Conservation (phyloP, 176 grass and related monocot species). For the Rhynchospora tenuis region DNA sequence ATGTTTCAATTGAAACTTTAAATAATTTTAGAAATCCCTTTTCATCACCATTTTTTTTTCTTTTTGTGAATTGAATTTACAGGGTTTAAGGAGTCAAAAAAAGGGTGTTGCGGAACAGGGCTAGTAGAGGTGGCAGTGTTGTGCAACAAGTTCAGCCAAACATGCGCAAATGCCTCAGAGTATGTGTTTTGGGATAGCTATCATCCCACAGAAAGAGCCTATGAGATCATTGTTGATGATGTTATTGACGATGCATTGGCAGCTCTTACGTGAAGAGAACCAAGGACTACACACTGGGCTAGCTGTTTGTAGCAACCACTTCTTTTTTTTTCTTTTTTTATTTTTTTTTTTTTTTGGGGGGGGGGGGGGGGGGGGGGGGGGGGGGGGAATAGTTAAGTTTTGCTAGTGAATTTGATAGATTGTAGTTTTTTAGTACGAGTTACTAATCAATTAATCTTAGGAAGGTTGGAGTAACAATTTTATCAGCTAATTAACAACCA, state of each 20-base stretch:
- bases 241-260: constrained; percentile 4
- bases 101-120: constrained; percentile 45
- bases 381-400: background rate
- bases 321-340: background rate
- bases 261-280: background rate
- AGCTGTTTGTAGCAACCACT: too few relatives aligned
- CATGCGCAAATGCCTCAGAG: constrained; percentile 30
- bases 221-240: constrained; percentile 34
- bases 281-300: too few relatives aligned
- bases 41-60: background rate
- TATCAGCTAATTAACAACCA: background rate
- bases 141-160: constrained; percentile 45
- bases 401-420: background rate
- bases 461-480: background rate
- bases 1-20: background rate
- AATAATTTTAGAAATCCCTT: background rate
- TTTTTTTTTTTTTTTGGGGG: too few relatives aligned
- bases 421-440: background rate
- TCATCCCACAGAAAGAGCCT: constrained; percentile 54
- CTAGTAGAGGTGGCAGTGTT: constrained; percentile 32
- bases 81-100: constrained; percentile 47
- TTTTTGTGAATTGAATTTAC: background rate
- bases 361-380: too few relatives aligned
- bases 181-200: constrained; percentile 77
- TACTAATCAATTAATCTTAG: background rate